Conservation (phyloP, 208 protist species). For the Leishmania lainsoni region DNA sequence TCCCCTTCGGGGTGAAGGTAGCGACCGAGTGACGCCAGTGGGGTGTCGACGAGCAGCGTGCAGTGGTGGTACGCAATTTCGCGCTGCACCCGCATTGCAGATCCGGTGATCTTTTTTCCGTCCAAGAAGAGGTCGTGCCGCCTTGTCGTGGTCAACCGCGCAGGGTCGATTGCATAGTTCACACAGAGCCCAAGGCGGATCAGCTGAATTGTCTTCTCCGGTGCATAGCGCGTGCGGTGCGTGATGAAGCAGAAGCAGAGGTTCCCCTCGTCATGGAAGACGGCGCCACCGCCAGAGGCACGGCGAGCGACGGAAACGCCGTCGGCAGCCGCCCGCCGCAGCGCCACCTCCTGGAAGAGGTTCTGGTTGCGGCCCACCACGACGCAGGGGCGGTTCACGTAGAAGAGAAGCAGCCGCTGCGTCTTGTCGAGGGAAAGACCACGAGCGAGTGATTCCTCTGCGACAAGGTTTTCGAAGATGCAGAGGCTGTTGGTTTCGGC, state of each 20-base stretch:
- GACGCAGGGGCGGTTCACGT: conserved; percentile 82
- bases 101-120: conserved; percentile 84
- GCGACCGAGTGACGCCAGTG: conserved; percentile 32
- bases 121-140: conserved; percentile 87
- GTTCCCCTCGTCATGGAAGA: conserved; percentile 87
- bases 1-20: conserved; percentile 64
- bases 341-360: conserved; percentile 62
- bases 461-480: conserved; percentile 77
- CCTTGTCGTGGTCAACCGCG: conserved; percentile 61
- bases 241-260: conserved; percentile 86
- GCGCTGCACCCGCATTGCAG: conserved; percentile 88
- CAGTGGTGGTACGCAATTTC: conserved; percentile 87
- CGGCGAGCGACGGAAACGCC: conserved; percentile 71
- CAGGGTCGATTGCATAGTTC: conserved; percentile 39
- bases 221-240: conserved; percentile 66
- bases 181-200: conserved; percentile 53
- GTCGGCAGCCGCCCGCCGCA: conserved; percentile 43
- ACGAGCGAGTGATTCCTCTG: conserved; percentile 77
- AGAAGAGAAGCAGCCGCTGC: conserved; percentile 60
- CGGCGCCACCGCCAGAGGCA: conserved; percentile 78
- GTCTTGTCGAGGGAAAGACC: conserved; percentile 44
- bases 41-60: conserved; percentile 74
- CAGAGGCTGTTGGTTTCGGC: conserved; percentile 45
- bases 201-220: conserved; percentile 75
- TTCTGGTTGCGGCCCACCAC: conserved; percentile 90